Conservation (phyloP, 352 stramenopile species). For the Phytophthora colocasiae region DNA sequence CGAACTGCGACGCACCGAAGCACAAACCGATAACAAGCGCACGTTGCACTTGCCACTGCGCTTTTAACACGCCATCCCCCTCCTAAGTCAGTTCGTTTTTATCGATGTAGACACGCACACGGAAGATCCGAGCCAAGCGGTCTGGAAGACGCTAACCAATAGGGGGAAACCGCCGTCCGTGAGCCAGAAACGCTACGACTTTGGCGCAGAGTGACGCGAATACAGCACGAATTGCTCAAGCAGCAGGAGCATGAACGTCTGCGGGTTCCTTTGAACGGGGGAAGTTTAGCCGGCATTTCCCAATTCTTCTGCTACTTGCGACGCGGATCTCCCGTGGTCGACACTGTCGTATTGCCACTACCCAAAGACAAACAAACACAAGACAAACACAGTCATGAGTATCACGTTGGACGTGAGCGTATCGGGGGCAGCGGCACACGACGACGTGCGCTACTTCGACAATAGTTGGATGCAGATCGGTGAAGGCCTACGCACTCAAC, state of each 20-base stretch:
- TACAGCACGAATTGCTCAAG: conserved; percentile 16
- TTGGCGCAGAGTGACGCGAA: conserved; percentile 11
- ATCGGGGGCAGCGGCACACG: not conserved
- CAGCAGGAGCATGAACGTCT: conserved; percentile 3
- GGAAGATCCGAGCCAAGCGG: conserved; percentile 6
- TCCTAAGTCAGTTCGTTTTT: conserved; percentile 3
- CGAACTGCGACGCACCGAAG: too few relatives aligned
- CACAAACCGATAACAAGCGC: not conserved
- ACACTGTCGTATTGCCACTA: not conserved
- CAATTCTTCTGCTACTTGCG: conserved; percentile 11
- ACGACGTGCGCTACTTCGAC: conserved; percentile 35
- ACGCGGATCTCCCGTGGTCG: not conserved
- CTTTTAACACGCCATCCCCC: conserved; percentile 29
- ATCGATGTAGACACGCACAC: conserved; percentile 21
- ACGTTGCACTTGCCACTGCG: not conserved
- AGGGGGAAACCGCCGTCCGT: conserved; percentile 3
- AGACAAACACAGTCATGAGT: conserved; percentile 3
- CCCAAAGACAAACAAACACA: not conserved
- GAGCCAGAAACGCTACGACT: conserved; percentile 19
- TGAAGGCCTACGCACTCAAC: conserved; percentile 46
- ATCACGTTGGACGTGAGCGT: conserved; percentile 3
- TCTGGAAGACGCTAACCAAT: conserved; percentile 16
- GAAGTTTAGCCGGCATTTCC: conserved; percentile 7
- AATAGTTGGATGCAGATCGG: conserved; percentile 25
- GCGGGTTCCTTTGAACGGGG: conserved; percentile 16